Percentiles rank a stretch among this genome's conserved stretches.
Evolutionary conservation across 2,329 filamentous ascomycete genomes (phyloP).

Genomic region (Talaromyces atroroseus): DNA sequence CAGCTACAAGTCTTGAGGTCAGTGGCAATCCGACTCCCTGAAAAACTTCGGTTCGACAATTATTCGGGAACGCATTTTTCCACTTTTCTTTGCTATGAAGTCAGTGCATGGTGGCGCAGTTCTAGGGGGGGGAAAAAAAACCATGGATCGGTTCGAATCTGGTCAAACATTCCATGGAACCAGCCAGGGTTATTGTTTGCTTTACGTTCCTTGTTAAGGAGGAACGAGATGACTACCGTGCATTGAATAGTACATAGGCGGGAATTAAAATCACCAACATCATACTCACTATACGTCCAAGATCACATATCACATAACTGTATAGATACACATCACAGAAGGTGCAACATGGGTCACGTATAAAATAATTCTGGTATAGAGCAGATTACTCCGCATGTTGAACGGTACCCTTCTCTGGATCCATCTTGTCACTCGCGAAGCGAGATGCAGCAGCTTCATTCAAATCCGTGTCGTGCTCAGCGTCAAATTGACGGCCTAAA

Average conservation of each 20-base stretch:
- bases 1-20: neutral
- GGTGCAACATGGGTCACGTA: neutral
- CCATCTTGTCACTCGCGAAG: constrained; percentile 22
- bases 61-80: neutral
- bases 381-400: constrained; percentile 8
- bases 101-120: neutral
- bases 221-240: neutral
- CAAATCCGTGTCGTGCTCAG: constrained; percentile 44
- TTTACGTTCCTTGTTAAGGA: neutral
- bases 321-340: neutral
- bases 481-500: constrained; percentile 43
- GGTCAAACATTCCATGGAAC: neutral
- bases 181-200: neutral
- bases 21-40: neutral
- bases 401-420: constrained; percentile 25
- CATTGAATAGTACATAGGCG: too few relatives aligned
- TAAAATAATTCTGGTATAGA: neutral
- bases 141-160: neutral
- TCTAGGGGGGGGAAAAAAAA: neutral
- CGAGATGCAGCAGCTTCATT: constrained; percentile 35
- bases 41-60: neutral
- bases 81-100: neutral
- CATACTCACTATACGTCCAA: neutral
- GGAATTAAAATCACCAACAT: neutral
- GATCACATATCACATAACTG: neutral